Conservation (phyloP, 352 stramenopile species). For the Phytophthora nicotianae region DNA sequence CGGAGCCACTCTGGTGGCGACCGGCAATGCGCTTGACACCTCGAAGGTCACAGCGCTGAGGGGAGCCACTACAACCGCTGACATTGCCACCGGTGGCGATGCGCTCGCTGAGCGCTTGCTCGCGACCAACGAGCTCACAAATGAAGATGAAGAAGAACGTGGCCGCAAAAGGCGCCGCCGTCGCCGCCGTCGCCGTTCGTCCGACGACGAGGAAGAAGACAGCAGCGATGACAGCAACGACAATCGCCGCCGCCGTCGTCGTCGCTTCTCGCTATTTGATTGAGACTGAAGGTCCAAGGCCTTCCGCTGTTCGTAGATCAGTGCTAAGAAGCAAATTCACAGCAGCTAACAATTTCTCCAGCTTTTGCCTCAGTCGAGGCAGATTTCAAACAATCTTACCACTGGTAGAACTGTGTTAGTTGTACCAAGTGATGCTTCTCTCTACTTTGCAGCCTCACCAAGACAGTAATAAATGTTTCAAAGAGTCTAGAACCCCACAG, state of each 20-base stretch:
- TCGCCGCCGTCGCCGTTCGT: not conserved
- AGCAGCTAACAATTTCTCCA: too few species aligned
- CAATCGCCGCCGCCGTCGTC: not conserved
- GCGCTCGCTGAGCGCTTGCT: not conserved
- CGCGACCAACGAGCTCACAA: constrained; percentile 1
- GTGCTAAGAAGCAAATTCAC: too few species aligned
- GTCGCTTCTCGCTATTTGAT: constrained; percentile 3
- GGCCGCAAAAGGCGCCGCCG: not conserved
- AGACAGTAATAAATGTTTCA: too few species aligned
- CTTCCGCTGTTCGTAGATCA: not conserved
- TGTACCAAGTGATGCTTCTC: too few species aligned
- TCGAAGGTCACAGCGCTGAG: not conserved
- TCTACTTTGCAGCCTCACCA: too few species aligned
- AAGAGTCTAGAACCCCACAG: too few species aligned
- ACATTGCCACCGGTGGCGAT: constrained; percentile 1
- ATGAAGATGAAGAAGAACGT: constrained; percentile 1
- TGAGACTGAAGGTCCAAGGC: too few species aligned
- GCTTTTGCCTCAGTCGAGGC: too few species aligned
- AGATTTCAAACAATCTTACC: too few species aligned
- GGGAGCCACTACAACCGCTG: not conserved
- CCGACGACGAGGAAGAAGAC: not conserved
- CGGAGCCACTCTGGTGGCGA: not conserved
- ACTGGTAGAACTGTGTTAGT: too few species aligned
- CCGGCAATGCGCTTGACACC: not conserved
- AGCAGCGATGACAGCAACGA: not conserved